A percentile compares a stretch with the other conserved stretches of the same genome.
phyloP scores from a whole-genome alignment of 2,329 filamentous ascomycete genomes.

The Botrytis aclada region DNA sequence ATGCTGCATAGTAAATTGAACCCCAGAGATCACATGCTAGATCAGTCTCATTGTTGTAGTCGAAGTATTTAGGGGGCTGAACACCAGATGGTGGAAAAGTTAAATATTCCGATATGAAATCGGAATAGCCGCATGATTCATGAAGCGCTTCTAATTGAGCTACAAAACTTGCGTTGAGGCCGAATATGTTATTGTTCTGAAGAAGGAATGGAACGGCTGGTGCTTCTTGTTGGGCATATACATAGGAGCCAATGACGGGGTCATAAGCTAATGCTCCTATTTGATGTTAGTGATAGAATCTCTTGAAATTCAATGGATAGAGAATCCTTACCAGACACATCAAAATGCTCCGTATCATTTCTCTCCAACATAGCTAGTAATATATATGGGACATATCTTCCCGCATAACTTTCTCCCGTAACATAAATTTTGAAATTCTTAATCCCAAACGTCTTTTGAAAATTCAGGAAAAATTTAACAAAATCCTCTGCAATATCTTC shows the following conservation, averaged over 20 bases:
- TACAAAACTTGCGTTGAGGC: neutral
- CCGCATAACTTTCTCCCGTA: constrained; percentile 51
- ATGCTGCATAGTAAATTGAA: constrained; percentile 24
- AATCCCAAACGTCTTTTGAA: constrained; percentile 52
- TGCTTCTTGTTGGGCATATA: constrained; percentile 31
- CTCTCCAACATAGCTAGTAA: neutral
- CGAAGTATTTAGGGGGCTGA: neutral
- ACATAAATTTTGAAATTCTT: constrained; percentile 53
- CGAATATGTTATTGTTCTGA: constrained; percentile 22
- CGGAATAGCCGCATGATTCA: neutral
- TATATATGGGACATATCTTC: neutral
- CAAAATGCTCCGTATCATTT: neutral
- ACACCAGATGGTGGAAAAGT: neutral
- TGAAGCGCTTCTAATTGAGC: neutral
- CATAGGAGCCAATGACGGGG: constrained; percentile 26
- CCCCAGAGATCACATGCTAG: neutral
- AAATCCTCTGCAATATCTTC: constrained; percentile 47
- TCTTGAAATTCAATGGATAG: neutral
- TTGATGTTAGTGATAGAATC: neutral
- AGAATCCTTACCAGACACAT: neutral
- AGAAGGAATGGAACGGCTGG: constrained; percentile 43
- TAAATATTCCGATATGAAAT: neutral
- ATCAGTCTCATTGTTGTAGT: neutral
- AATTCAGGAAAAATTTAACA: constrained; percentile 52
- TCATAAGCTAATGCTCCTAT: constrained; percentile 29